Percentiles rank a stretch among this genome's conserved stretches.
Conservation (phyloP, 1,284 basidiomycete genomes). For the Pseudozyma sp. region DNA sequence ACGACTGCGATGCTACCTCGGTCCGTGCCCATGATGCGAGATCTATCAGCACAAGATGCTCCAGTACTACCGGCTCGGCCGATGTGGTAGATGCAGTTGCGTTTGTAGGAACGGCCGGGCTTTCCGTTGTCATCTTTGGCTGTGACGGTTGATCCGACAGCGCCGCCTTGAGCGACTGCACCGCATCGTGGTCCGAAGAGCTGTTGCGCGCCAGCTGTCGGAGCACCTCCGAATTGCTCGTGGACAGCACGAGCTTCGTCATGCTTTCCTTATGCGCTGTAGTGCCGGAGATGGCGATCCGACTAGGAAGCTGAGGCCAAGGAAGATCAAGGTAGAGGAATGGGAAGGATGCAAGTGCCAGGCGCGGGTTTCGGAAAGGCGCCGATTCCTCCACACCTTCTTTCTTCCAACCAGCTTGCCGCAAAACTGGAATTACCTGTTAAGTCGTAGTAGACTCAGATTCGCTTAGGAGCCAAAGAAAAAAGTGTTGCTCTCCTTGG, state of each 20-base stretch:
- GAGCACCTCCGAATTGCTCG: conserved; percentile 18
- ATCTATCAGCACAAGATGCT: conserved; percentile 21
- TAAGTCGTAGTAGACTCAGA: too few relatives aligned
- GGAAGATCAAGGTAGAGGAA: neutral
- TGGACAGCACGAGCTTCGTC: conserved; percentile 27
- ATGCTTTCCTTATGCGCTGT: conserved; percentile 4
- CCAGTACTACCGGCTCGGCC: conserved; percentile 12
- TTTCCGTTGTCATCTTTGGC: conserved; percentile 21
- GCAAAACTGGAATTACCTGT: too few relatives aligned
- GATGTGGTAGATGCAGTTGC: neutral
- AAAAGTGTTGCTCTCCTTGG: conserved; percentile 30
- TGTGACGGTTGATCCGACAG: conserved; percentile 18
- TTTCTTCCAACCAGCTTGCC: too few relatives aligned
- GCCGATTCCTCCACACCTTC: neutral
- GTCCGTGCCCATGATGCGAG: conserved; percentile 19
- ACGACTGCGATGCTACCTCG: too few relatives aligned
- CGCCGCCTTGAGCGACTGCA: conserved; percentile 17
- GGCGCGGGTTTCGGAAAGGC: too few relatives aligned
- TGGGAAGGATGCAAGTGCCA: too few relatives aligned
- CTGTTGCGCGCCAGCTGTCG: conserved; percentile 1
- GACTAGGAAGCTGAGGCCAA: neutral
- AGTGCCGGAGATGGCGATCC: neutral
- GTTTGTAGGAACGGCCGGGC: conserved; percentile 24
- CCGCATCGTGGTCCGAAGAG: conserved; percentile 7
- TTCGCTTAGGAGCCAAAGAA: neutral